Conservation (phyloP, 2,329 filamentous ascomycete species). For the Alternaria rosae region DNA sequence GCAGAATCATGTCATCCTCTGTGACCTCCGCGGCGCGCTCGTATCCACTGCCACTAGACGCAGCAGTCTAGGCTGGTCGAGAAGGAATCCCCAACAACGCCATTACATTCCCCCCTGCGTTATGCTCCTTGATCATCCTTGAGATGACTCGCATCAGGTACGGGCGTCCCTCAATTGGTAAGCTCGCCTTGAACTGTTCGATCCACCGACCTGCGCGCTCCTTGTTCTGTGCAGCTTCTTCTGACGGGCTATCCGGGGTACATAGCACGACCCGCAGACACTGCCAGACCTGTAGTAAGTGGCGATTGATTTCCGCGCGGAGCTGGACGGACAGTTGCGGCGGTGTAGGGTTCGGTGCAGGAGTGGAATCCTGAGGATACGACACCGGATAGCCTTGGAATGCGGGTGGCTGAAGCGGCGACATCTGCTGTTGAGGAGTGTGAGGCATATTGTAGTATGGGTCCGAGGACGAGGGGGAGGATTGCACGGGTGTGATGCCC, state of each 20-base stretch:
- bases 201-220: conserved; percentile 1
- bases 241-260: background rate
- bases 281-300: conserved; percentile 3
- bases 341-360: background rate
- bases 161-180: background rate
- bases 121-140: background rate
- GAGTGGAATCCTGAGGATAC: background rate
- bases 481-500: background rate
- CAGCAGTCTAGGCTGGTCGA: background rate
- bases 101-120: conserved; percentile 2
- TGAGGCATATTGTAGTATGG: background rate
- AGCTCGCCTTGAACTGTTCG: background rate
- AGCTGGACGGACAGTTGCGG: background rate
- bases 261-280: background rate
- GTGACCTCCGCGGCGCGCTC: background rate
- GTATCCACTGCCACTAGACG: background rate
- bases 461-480: background rate
- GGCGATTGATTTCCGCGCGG: conserved; percentile 1
- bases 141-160: conserved; percentile 4
- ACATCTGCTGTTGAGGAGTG: background rate
- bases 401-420: background rate
- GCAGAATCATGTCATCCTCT: background rate
- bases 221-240: background rate
- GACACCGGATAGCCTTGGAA: background rate
- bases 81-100: background rate